Percentiles rank a stretch among this genome's conserved stretches.
Conservation (phyloP, 2,329 filamentous ascomycete species). For the Colletotrichum cuscutae region DNA sequence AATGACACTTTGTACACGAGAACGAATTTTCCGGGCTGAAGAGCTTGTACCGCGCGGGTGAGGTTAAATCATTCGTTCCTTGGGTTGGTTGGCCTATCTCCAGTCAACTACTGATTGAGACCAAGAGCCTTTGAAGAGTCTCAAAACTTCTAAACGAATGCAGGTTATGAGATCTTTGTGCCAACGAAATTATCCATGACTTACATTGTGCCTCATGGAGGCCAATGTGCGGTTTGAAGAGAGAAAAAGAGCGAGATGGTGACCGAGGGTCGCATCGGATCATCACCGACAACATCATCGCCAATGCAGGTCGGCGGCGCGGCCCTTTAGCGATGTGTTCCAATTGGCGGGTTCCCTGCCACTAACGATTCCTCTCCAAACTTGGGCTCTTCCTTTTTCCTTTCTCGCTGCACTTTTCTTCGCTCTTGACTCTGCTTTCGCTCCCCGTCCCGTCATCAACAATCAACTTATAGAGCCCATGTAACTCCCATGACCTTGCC, state of each 20-base stretch:
- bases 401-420: not conserved
- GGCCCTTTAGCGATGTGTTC: conserved; percentile 13
- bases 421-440: not conserved
- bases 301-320: conserved; percentile 30
- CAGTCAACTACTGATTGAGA: not conserved
- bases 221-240: not conserved
- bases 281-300: conserved; percentile 25
- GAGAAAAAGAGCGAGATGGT: not conserved
- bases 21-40: not conserved
- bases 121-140: not conserved
- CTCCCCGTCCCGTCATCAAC: not conserved
- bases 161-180: not conserved
- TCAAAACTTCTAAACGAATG: not conserved
- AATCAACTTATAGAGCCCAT: not conserved
- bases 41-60: not conserved
- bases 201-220: not conserved
- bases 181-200: not conserved
- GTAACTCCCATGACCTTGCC: conserved; percentile 3
- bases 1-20: conserved; percentile 1
- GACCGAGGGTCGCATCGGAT: conserved; percentile 14
- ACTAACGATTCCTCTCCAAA: conserved; percentile 22
- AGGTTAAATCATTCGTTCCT: not conserved
- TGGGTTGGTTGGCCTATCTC: not conserved
- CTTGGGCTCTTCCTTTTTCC: conserved; percentile 6
- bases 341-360: conserved; percentile 12